These are phyloP conservation scores for Monilinia fructigena DNA, from an alignment of 2,329 filamentous ascomycete species.

Conservation along the genomic window DNA sequence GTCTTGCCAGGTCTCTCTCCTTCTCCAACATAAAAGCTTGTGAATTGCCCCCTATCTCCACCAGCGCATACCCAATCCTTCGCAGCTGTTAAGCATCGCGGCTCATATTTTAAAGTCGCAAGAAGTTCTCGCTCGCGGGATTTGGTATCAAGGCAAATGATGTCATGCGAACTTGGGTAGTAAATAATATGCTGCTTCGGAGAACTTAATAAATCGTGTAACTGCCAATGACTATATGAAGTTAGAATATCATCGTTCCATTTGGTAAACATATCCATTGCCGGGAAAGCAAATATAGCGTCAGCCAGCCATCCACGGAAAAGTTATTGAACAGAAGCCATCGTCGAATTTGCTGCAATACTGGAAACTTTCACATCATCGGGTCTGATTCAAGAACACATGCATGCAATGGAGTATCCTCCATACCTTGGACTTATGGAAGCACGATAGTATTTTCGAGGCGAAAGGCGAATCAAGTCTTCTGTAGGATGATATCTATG, in stretches of 20 bases:
- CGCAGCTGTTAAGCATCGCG: constrained; percentile 84
- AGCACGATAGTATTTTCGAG: constrained; percentile 66
- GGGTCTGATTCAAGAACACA: constrained; percentile 1
- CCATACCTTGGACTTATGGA: constrained; percentile 64
- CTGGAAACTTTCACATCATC: background rate
- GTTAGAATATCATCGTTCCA: constrained; percentile 1
- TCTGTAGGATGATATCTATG: constrained; percentile 64
- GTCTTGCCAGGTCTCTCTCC: constrained; percentile 19
- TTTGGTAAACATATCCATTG: background rate
- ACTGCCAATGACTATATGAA: constrained; percentile 70
- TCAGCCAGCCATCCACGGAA: background rate
- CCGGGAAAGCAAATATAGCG: background rate
- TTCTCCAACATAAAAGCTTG: constrained; percentile 36
- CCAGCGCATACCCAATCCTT: constrained; percentile 89
- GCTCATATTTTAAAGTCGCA: constrained; percentile 67
- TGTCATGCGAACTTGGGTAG: constrained; percentile 74
- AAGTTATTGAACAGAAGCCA: background rate
- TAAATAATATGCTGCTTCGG: constrained; percentile 76
- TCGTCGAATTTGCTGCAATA: background rate
- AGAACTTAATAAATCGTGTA: constrained; percentile 85
- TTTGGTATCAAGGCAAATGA: constrained; percentile 68
- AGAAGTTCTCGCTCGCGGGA: constrained; percentile 71
- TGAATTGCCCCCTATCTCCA: constrained; percentile 84
- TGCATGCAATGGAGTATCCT: constrained; percentile 24
- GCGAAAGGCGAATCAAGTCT: constrained; percentile 57